A percentile compares a stretch with the other conserved stretches of the same genome.
Evolutionary conservation across 148 eudicot genomes (phyloP).

Genomic region (Bassia scoparia): DNA sequence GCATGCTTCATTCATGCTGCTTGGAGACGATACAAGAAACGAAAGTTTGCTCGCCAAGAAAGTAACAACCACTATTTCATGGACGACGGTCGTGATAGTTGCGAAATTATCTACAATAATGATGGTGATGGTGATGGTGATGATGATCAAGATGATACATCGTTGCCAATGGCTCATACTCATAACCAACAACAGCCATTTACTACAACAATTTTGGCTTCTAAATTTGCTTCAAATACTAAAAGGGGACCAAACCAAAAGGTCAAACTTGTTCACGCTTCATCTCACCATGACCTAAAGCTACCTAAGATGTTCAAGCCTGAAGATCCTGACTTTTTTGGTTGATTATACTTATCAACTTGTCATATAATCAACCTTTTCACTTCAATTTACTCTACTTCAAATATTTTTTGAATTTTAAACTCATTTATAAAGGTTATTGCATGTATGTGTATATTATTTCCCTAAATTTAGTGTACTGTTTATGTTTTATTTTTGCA

Average conservation of each 20-base stretch:
- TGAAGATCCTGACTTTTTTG: slow-evolving; percentile 63
- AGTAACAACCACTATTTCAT: slow-evolving; percentile 28
- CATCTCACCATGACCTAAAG: slow-evolving; percentile 33
- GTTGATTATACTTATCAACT: no score
- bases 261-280: slow-evolving; percentile 31
- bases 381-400: no score
- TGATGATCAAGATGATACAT: neutral
- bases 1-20: slow-evolving; percentile 81
- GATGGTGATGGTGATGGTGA: slow-evolving; percentile 10
- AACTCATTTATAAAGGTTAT: no score
- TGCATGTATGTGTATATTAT: no score
- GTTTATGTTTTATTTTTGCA: no score
- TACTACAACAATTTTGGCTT: slow-evolving; percentile 60
- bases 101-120: neutral
- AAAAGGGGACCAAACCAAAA: slow-evolving; percentile 47
- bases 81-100: slow-evolving; percentile 9
- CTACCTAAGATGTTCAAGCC: slow-evolving; percentile 89
- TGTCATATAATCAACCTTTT: no score
- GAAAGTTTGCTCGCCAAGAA: slow-evolving; percentile 47
- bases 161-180: slow-evolving; percentile 2
- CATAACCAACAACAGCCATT: slow-evolving; percentile 33
- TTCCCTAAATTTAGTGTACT: no score
- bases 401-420: no score
- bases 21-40: slow-evolving; percentile 66
- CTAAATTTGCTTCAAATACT: slow-evolving; percentile 68